Evolutionary conservation across 2,329 filamentous ascomycete species (phyloP).

Genomic region (Amauroascus verrucosus): DNA sequence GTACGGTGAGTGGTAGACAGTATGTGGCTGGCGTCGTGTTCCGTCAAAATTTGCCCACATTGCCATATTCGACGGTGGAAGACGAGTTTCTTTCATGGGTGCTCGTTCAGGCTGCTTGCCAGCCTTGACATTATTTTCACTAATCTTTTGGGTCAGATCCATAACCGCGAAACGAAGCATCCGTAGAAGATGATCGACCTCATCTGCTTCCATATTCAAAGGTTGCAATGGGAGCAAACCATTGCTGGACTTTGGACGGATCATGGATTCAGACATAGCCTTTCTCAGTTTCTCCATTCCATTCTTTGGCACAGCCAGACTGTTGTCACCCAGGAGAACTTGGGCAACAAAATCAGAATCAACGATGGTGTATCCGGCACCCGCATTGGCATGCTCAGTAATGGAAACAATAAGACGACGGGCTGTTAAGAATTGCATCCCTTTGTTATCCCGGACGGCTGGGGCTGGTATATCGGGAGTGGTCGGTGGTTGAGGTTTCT

Average conservation of each 20-base stretch:
- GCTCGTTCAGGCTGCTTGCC: slow-evolving; percentile 27
- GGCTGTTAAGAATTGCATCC: slow-evolving; percentile 19
- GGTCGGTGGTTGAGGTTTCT: slow-evolving; percentile 12
- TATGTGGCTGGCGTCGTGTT: slow-evolving; percentile 29
- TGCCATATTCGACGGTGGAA: slow-evolving; percentile 20
- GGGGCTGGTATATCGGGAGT: not conserved
- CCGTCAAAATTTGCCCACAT: slow-evolving; percentile 34
- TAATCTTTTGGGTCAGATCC: slow-evolving; percentile 30
- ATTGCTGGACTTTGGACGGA: slow-evolving; percentile 32
- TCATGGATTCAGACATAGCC: slow-evolving; percentile 37
- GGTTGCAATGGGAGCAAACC: slow-evolving; percentile 32
- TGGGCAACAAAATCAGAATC: slow-evolving; percentile 36
- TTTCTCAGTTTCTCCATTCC: slow-evolving; percentile 36
- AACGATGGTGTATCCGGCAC: slow-evolving; percentile 36
- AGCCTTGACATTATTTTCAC: slow-evolving; percentile 32
- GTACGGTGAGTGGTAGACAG: slow-evolving; percentile 37
- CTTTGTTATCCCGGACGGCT: slow-evolving; percentile 6
- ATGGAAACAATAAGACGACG: slow-evolving; percentile 36
- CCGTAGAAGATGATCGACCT: slow-evolving; percentile 34
- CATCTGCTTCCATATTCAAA: slow-evolving; percentile 36
- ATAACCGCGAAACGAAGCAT: slow-evolving; percentile 38
- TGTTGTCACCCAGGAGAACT: slow-evolving; percentile 34
- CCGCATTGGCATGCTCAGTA: slow-evolving; percentile 37
- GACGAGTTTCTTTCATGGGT: slow-evolving; percentile 17
- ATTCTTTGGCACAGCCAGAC: slow-evolving; percentile 32